phyloP scores from a whole-genome alignment of 2,329 filamentous ascomycete genomes.

The Pseudogymnoascus sp. region DNA sequence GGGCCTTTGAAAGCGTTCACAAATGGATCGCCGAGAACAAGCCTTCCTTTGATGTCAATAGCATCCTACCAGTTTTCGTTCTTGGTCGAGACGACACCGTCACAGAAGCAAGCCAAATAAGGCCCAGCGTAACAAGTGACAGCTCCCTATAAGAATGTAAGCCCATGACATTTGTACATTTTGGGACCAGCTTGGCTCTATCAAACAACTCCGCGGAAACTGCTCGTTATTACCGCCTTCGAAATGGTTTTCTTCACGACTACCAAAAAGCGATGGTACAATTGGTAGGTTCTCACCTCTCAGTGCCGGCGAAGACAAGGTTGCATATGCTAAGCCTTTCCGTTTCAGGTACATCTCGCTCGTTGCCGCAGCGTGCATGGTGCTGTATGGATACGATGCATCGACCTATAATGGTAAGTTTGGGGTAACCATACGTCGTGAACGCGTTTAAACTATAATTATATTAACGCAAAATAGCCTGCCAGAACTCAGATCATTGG shows the following conservation, averaged over 20 bases:
- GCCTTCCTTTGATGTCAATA: no score
- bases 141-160: neutral
- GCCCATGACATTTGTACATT: neutral
- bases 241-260: neutral
- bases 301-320: neutral
- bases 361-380: constrained; percentile 67
- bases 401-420: constrained; percentile 60
- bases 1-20: no score
- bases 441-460: neutral
- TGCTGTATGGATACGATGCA: constrained; percentile 68
- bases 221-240: neutral
- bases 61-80: no score
- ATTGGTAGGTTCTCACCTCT: neutral
- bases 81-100: no score
- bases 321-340: neutral
- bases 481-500: constrained; percentile 63
- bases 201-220: neutral
- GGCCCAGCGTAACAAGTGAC: neutral
- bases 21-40: no score
- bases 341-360: constrained; percentile 56
- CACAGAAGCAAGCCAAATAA: no score
- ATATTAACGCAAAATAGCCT: neutral
- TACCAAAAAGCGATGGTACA: neutral
- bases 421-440: neutral
- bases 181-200: neutral